phyloP scores from a whole-genome alignment of 176 grass and related monocot species.

The Carex myosuroides region DNA sequence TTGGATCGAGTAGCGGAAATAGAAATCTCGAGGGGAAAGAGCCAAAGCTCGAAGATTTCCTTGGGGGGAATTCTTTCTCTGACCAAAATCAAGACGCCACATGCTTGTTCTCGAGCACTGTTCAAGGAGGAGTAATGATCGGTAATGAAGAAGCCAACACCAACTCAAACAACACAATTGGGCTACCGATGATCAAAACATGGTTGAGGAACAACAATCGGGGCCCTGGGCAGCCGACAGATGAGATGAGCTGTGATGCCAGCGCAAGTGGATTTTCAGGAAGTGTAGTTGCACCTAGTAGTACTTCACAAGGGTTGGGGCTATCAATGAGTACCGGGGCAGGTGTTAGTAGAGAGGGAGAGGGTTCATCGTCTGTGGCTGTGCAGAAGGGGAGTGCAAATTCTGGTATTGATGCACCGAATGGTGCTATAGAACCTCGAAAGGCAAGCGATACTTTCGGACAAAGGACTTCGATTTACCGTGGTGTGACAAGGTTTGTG shows the following conservation, averaged over 20 bases:
- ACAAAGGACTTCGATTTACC: slow-evolving; percentile 88
- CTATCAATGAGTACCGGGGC: slow-evolving; percentile 88
- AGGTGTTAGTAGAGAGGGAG: slow-evolving; percentile 22
- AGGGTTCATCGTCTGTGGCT: slow-evolving; percentile 42
- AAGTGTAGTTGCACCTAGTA: slow-evolving; percentile 26
- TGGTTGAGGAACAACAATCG: slow-evolving; percentile 64
- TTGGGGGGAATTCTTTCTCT: slow-evolving; percentile 73
- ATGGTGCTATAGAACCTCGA: slow-evolving; percentile 38
- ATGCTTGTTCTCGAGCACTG: slow-evolving; percentile 39
- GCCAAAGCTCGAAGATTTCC: slow-evolving; percentile 95
- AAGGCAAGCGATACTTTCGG: slow-evolving; percentile 84
- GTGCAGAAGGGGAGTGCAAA: slow-evolving; percentile 53
- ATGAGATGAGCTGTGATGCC: slow-evolving; percentile 44
- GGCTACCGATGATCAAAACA: slow-evolving; percentile 86
- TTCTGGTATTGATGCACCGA: slow-evolving; percentile 44
- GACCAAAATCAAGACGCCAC: slow-evolving; percentile 58
- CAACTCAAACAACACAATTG: slow-evolving; percentile 57
- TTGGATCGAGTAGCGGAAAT: slow-evolving; percentile 58
- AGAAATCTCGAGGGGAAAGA: slow-evolving; percentile 36
- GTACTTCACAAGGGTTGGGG: slow-evolving; percentile 54
- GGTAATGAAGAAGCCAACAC: slow-evolving; percentile 27
- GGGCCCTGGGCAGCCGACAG: background rate
- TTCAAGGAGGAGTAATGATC: slow-evolving; percentile 26
- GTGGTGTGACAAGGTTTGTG: slow-evolving; percentile 79
- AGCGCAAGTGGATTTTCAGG: slow-evolving; percentile 44